Base-by-base conservation (phyloP, 2,329 filamentous ascomycete species). In the Coniella vitis region DNA sequence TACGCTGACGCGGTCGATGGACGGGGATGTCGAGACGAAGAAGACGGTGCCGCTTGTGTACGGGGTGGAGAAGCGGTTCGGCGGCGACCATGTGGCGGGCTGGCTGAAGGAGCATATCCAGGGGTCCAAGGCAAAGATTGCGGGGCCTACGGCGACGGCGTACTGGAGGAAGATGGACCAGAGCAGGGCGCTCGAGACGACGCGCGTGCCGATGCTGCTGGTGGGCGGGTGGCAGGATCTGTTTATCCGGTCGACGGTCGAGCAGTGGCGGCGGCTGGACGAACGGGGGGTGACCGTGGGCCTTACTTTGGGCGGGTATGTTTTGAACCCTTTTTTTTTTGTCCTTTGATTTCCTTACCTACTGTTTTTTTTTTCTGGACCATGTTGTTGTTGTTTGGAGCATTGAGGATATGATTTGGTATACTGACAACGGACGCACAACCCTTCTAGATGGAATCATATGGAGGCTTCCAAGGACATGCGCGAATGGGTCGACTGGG, bases 221-320 rank as follows among this genome's bases (percentile, higher is more conserved):
- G 2, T 45, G 4, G 35, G 25, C n/a, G 52, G 48, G 4, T 54
- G 52, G 52, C 45, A 51, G n/a, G 52, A 54, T 17, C 7, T 54
- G 2, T 54, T 52, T 21, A 12, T 4, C 4, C 9, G 8, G 12
- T 19, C 8, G 13, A 29, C 19, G 14, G 10, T 34, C 7, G 22
- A 36, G 8, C 52, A 54, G 8, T 54, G 32, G 13, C 29, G 32
- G 25, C 37, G 16, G n/a, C 42, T 54, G 17, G 35, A 37, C 7
- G 41, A 43, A 9, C 39, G 32, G 2, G 52, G 52, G 2, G 38
- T 14, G 5, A 32, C 29, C 4, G 52, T 54, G 4, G 52, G 17
- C 4, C 17, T 54, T 41, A 54, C 48, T 2, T 13, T 54, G 8
- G 48, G 52, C 16, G 43, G 48, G 40, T 42, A 16, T 32, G 40